Base-by-base conservation (phyloP, 1,284 basidiomycete genomes). In the Ganoderma lucidum region DNA sequence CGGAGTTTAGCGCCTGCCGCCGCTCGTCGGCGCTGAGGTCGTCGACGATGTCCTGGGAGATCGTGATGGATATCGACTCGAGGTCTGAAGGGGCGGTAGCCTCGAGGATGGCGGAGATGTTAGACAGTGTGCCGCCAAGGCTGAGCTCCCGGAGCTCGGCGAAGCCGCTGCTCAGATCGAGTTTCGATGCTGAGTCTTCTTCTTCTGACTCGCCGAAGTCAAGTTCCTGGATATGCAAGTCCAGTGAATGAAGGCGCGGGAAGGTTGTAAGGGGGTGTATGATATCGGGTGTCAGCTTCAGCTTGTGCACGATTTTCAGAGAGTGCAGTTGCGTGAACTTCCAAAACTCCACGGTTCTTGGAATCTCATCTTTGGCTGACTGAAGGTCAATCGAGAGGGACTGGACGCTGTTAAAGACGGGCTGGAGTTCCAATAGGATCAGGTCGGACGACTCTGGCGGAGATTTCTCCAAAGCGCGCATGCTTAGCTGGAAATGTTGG, bases 291-390 rank as follows among this genome's bases (percentile, higher is more conserved):
- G 60, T 66, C 17, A 66, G 44, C 2, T 23, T 28, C 6, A 58
- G 32, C 19, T 61, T 45, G 48, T 42, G 53, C 1, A n/a, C 9
- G 14, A 69, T 61, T 6, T 32, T 32, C 12, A 69, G 64, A 3
- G 53, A 32, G 8, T 23, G 53, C 3, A 69, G 35, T 19, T 66
- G 60, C 0, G 53, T 42, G 15, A 37, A 30, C 1, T 30, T 32
- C 68, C 68, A 69, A n/a, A 69, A 65, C 12, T 55, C n/a, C 1
- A 69, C 28, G 1, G 8, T 42, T 44, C 55, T 42, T 1, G 64
- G 30, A 0, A 37, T 10, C 8, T 61, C 39, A 28, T 61, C 59
- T 41, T 61, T 61, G 39, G 39, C 39, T 4, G 59, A 42, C 19
- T 53, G 32, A 12, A 65, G 48, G 28, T 48, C 48, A 37, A 69